Conservation (phyloP, 2,329 filamentous ascomycete genomes). For the Talaromyces rugulosus region DNA sequence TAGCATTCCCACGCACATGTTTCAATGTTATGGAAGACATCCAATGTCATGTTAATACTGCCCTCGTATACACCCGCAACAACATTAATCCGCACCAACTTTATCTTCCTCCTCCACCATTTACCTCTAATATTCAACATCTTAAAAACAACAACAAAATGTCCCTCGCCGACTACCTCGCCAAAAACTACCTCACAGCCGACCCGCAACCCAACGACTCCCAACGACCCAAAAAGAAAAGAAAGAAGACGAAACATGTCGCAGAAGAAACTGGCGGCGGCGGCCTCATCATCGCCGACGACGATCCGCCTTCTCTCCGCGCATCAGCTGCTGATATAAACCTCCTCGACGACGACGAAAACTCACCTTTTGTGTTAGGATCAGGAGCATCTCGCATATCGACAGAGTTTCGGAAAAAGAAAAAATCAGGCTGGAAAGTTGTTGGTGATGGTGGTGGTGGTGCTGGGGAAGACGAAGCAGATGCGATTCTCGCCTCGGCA, state of each 20-base stretch:
- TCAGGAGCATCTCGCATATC: conserved; percentile 13
- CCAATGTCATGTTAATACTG: not conserved
- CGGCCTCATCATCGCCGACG: conserved; percentile 38
- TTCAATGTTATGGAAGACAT: not conserved
- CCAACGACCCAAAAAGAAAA: conserved; percentile 50
- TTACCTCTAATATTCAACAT: no score
- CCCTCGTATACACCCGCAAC: conserved; percentile 15
- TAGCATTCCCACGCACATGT: not conserved
- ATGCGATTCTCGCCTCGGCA: conserved; percentile 71
- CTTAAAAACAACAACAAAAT: conserved; percentile 33
- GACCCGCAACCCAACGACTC: conserved; percentile 46
- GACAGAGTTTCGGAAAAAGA: conserved; percentile 64
- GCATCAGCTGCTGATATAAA: conserved; percentile 19
- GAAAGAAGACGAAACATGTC: conserved; percentile 50
- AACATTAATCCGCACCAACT: conserved; percentile 14
- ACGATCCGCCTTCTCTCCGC: conserved; percentile 37
- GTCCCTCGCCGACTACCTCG: conserved; percentile 77
- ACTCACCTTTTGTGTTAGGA: conserved; percentile 24
- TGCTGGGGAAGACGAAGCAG: conserved; percentile 61
- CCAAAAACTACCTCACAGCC: conserved; percentile 81
- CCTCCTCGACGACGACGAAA: conserved; percentile 38
- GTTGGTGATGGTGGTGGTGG: conserved; percentile 35
- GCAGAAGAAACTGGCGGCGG: conserved; percentile 34
- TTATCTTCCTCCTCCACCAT: not conserved
- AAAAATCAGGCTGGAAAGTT: conserved; percentile 76